These are phyloP conservation scores for Nakaseomyces glabratus DNA, from an alignment of 1,139 yeast genomes.

Conservation along the genomic window DNA sequence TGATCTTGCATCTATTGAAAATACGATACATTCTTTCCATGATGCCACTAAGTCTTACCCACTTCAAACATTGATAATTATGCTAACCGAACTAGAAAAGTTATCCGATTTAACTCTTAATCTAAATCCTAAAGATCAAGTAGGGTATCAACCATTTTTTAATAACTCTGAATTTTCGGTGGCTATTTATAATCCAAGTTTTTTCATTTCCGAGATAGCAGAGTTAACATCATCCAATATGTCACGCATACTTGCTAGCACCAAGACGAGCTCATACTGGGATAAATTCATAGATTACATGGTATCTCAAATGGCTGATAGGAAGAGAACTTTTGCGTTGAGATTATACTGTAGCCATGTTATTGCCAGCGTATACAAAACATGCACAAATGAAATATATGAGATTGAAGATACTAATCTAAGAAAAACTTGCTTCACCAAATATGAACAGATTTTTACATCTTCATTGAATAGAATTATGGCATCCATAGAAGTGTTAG, in stretches of 20 bases:
- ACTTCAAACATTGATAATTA: constrained; percentile 38
- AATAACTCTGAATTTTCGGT: constrained; percentile 12
- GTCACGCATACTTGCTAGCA: constrained; percentile 38
- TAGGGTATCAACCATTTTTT: constrained; percentile 12
- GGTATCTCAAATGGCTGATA: constrained; percentile 36
- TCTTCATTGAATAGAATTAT: constrained; percentile 20
- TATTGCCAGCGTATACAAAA: constrained; percentile 42
- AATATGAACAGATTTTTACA: constrained; percentile 19
- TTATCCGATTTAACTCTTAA: constrained; percentile 34
- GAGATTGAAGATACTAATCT: constrained; percentile 15
- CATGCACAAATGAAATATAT: constrained; percentile 40
- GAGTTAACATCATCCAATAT: constrained; percentile 46
- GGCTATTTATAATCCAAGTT: constrained; percentile 33
- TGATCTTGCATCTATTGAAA: constrained; percentile 48
- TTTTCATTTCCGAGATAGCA: constrained; percentile 33
- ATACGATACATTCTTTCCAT: constrained; percentile 47
- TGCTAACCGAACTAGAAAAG: constrained; percentile 39
- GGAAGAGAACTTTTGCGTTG: constrained; percentile 34
- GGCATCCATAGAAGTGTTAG: constrained; percentile 20
- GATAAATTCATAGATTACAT: constrained; percentile 38
- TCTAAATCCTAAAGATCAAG: constrained; percentile 15
- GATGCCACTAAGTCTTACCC: constrained; percentile 55
- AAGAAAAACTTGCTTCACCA: constrained; percentile 13
- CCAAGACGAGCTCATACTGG: constrained; percentile 38
- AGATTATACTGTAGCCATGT: constrained; percentile 42